Percentiles rank a stretch among this genome's conserved stretches.
phyloP scores from a whole-genome alignment of 495 filamentous ascomycete species.

The Neurospora sublineolata region DNA sequence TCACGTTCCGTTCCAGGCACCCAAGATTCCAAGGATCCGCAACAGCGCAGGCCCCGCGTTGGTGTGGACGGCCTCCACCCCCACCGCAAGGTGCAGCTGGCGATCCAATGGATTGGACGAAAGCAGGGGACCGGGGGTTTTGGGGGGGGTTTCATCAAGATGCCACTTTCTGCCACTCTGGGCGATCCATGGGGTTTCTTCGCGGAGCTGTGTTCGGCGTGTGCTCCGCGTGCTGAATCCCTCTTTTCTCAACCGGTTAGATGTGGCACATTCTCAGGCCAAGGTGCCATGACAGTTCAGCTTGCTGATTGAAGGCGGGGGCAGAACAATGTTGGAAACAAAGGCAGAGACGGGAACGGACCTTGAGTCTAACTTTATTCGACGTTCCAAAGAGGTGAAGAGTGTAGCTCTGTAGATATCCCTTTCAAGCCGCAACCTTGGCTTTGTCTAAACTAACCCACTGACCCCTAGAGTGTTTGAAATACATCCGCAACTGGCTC shows the following conservation, averaged over 20 bases:
- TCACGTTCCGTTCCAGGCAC: not conserved
- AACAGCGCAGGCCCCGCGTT: not conserved
- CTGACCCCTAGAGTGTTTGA: not conserved
- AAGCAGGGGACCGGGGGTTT: not conserved
- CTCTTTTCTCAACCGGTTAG: not conserved
- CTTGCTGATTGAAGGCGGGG: not conserved
- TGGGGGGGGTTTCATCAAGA: no score
- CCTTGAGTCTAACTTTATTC: not conserved
- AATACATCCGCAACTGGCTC: not conserved
- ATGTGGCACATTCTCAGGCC: not conserved
- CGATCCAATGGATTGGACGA: conserved; percentile 5
- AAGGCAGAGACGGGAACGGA: not conserved
- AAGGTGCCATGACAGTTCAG: not conserved
- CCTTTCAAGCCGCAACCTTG: not conserved
- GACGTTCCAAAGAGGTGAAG: not conserved
- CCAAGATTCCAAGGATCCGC: not conserved
- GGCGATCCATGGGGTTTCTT: not conserved
- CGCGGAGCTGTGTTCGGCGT: conserved; percentile 1
- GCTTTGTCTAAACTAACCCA: not conserved
- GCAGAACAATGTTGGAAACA: not conserved
- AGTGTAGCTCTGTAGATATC: not conserved
- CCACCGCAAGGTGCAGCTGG: not conserved
- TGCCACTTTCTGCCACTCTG: not conserved
- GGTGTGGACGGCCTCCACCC: not conserved
- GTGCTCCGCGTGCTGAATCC: conserved; percentile 1